Conservation (phyloP, 2,329 filamentous ascomycete species). For the Tolypocladium ovalisporum region DNA sequence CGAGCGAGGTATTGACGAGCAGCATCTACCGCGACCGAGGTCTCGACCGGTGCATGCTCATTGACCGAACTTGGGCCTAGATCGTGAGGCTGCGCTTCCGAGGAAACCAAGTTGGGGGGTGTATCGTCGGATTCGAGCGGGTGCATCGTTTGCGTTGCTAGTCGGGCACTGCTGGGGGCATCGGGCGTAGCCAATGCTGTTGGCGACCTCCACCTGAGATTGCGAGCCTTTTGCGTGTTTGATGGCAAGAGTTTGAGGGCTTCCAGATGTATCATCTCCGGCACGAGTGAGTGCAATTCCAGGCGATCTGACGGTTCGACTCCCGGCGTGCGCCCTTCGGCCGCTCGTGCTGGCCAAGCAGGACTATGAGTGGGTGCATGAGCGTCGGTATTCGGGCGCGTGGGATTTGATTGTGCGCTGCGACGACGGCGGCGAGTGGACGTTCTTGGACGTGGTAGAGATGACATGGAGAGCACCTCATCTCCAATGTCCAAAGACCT, state of each 20-base stretch:
- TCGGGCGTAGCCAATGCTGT: neutral
- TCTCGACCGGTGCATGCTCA: neutral
- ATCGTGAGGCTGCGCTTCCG: neutral
- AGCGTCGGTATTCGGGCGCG: neutral
- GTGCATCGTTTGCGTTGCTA: neutral
- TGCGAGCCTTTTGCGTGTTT: neutral
- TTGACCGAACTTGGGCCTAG: neutral
- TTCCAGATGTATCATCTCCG: slow-evolving; percentile 2
- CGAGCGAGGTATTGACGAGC: slow-evolving; percentile 2
- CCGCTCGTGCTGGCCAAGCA: neutral
- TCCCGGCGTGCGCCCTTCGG: neutral
- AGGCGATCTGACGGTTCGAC: neutral
- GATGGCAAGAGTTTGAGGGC: neutral
- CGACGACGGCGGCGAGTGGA: slow-evolving; percentile 17
- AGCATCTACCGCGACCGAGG: neutral
- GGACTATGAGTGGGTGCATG: neutral
- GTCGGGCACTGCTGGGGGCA: neutral
- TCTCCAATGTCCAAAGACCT: slow-evolving; percentile 10
- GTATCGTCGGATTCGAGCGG: neutral
- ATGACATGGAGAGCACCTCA: slow-evolving; percentile 11
- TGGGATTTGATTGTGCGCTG: slow-evolving; percentile 2
- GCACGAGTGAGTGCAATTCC: neutral
- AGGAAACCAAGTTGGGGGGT: neutral
- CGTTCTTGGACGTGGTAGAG: slow-evolving; percentile 9
- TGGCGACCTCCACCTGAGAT: neutral